Evolutionary conservation across 345 rosid species (phyloP).

Genomic region (Camelina hispida): DNA sequence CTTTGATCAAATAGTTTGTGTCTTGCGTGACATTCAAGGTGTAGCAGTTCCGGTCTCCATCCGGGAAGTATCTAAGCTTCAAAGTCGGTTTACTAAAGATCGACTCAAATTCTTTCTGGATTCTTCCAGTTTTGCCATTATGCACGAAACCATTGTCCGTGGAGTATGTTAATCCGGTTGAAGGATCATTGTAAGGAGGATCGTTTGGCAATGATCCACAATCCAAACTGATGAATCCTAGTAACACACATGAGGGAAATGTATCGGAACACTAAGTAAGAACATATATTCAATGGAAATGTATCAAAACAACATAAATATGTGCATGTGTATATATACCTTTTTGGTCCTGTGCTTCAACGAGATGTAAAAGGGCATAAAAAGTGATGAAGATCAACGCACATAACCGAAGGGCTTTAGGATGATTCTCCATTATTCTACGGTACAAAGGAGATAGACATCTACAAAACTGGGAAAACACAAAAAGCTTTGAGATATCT

Average conservation of each 20-base stretch:
- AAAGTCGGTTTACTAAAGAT: constrained; percentile 12
- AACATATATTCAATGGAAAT: not conserved
- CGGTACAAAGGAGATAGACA: constrained; percentile 17
- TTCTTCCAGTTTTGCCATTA: constrained; percentile 36
- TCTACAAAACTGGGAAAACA: not conserved
- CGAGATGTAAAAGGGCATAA: constrained; percentile 5
- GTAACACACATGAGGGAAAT: not conserved
- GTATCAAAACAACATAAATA: not conserved
- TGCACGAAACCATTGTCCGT: constrained; percentile 38
- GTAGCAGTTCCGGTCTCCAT: constrained; percentile 44
- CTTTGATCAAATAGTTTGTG: constrained; percentile 41
- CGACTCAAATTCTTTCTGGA: constrained; percentile 24
- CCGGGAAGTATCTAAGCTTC: constrained; percentile 44
- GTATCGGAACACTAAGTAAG: not conserved
- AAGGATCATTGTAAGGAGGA: constrained; percentile 24
- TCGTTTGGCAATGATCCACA: constrained; percentile 32
- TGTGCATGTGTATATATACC: constrained; percentile 12
- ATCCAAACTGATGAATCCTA: constrained; percentile 46
- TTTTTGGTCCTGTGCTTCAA: constrained; percentile 36
- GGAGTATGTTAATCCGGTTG: constrained; percentile 38
- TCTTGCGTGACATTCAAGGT: constrained; percentile 40
- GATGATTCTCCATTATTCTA: constrained; percentile 38
- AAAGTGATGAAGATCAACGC: constrained; percentile 26
- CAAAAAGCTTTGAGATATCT: constrained; percentile 8
- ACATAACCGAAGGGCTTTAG: constrained; percentile 29